Evolutionary conservation across 306 rosid genomes (phyloP).

Genomic region (Fagus crenata): DNA sequence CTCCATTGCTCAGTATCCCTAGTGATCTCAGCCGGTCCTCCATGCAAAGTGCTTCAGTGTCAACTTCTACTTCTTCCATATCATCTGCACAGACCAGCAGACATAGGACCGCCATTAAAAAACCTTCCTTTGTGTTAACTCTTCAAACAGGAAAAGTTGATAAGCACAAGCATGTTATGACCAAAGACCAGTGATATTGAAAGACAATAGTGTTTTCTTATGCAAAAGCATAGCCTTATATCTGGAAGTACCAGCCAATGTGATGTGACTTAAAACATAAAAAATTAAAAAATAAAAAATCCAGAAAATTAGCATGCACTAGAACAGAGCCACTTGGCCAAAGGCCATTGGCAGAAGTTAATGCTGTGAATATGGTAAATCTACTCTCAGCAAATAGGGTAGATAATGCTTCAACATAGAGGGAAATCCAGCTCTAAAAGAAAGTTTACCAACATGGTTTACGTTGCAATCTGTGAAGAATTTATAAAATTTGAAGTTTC

Average conservation of each 20-base stretch:
- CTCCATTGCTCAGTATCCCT: conserved; percentile 59
- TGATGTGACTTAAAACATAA: no score
- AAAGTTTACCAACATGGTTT: neutral
- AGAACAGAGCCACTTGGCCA: neutral
- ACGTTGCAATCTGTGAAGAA: neutral
- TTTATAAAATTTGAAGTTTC: neutral
- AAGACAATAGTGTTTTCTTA: neutral
- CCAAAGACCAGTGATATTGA: conserved; percentile 20
- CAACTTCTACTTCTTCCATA: conserved; percentile 36
- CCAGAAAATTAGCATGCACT: no score
- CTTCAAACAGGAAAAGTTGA: conserved; percentile 4
- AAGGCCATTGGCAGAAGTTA: neutral
- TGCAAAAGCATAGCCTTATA: neutral
- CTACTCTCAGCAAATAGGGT: neutral
- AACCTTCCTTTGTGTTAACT: conserved; percentile 25
- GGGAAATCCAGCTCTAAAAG: neutral
- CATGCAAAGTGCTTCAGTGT: conserved; percentile 52
- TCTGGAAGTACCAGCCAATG: neutral
- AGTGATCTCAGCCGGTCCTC: conserved; percentile 69
- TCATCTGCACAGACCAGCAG: conserved; percentile 60
- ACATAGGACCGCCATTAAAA: conserved; percentile 17
- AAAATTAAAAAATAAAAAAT: no score
- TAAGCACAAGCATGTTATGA: conserved; percentile 2
- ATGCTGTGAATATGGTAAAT: neutral
- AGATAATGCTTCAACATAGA: neutral